Evolutionary conservation across 2,329 filamentous ascomycete species (phyloP).

Genomic region (Metarhizium guizhouense): DNA sequence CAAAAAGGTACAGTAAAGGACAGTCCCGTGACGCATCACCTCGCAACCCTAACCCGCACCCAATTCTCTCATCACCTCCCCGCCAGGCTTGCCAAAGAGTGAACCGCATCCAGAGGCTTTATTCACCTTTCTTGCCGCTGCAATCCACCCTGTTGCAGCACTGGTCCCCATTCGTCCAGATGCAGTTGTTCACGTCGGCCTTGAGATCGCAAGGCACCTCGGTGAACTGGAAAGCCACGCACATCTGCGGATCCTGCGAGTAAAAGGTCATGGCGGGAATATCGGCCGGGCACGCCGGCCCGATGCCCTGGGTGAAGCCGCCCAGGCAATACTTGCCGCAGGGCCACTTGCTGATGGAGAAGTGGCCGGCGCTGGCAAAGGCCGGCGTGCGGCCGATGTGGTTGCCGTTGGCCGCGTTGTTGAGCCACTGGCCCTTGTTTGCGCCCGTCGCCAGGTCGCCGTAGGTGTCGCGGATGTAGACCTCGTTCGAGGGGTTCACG

Average conservation of each 20-base stretch:
- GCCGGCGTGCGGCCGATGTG: slow-evolving; percentile 8
- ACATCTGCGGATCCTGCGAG: slow-evolving; percentile 9
- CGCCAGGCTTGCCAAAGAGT: neutral
- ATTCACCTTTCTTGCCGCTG: slow-evolving; percentile 2
- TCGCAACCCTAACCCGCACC: no score
- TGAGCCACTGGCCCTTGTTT: slow-evolving; percentile 10
- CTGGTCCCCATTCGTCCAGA: slow-evolving; percentile 9
- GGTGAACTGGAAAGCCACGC: slow-evolving; percentile 8
- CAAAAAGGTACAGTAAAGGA: neutral
- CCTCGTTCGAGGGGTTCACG: slow-evolving; percentile 6
- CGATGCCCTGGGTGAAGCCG: slow-evolving; percentile 8
- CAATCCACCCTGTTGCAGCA: slow-evolving; percentile 9
- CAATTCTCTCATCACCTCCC: no score
- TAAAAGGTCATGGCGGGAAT: slow-evolving; percentile 11
- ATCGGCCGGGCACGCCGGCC: slow-evolving; percentile 9
- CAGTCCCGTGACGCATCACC: no score
- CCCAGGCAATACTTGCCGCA: slow-evolving; percentile 12
- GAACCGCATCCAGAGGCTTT: neutral
- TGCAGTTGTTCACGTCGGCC: slow-evolving; percentile 10
- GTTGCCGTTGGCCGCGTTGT: slow-evolving; percentile 8
- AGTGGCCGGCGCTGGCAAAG: slow-evolving; percentile 8
- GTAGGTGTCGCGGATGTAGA: slow-evolving; percentile 11
- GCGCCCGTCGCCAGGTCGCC: slow-evolving; percentile 7
- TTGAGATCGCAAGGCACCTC: slow-evolving; percentile 13
- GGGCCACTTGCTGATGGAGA: slow-evolving; percentile 13